Evolutionary conservation across 345 rosid species (phyloP), one percentile per base, ranked within the genome.

Genomic region (Mallotus nudiflorus): DNA sequence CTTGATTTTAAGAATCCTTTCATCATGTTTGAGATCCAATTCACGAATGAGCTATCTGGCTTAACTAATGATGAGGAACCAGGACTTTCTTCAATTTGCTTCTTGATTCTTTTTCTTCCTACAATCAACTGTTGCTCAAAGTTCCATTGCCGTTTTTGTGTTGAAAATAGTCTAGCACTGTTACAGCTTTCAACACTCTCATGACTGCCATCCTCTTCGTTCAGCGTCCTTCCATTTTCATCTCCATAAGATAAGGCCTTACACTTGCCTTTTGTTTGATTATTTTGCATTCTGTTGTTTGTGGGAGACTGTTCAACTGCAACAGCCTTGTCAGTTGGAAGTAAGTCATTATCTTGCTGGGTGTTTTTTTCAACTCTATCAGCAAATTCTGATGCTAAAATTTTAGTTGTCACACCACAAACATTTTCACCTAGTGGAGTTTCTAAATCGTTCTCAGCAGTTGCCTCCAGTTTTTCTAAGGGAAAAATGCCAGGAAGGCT

Each of bases 171-270:
- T 64, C 90, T 80, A 12, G 87, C 71, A 58, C 88, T 87, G 39
- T 84, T 89, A 69, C 97, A 91, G 69, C 97, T 92, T 77, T 95
- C 99, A 35, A 87, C 96, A 75, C 97, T 95, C 79, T 87, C 97
- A 48, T 82, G 82, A 79, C 97, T 95, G 71, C 78, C 87, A 65
- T 87, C 77, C 1, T 79, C 84, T 65, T 82, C 84, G 75, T 82
- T 74, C 22, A 62, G 56, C 72, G 65, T 73, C 72, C 62, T 80
- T 77, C 73, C 89, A 71, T 71, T 71, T 63, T 68, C 62, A 72
- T 81, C 77, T 51, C 85, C 87, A 78, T 86, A 88, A 10, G 91
- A 88, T 61, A 84, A 75, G 72, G 85, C 89, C 79, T 80, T 88
- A 28, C 81, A 87, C 80, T 87, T 91, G 39, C 88, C 91, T 80